Evolutionary conservation across 1,284 basidiomycete genomes (phyloP).

Genomic region (Sparassis latifolia): DNA sequence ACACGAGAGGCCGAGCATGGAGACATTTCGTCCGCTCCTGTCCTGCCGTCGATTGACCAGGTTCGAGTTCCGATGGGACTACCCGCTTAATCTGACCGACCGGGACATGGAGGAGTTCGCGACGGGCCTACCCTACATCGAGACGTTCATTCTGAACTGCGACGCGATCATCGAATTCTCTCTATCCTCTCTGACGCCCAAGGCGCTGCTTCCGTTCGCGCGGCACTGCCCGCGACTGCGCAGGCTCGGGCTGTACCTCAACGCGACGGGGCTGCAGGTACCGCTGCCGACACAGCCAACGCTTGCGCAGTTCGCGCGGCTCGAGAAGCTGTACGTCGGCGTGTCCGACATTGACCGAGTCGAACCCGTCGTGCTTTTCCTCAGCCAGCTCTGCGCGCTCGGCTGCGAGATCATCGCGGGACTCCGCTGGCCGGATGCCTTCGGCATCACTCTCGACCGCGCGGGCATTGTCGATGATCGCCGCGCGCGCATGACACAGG

Average conservation of each 20-base stretch:
- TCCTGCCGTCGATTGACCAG: slow-evolving; percentile 34
- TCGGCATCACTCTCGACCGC: slow-evolving; percentile 21
- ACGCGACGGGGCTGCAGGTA: slow-evolving; percentile 26
- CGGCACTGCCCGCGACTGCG: slow-evolving; percentile 42
- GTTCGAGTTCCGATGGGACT: slow-evolving; percentile 51
- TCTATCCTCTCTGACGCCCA: slow-evolving; percentile 34
- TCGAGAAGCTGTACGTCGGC: slow-evolving; percentile 42
- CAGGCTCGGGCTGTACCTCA: slow-evolving; percentile 47
- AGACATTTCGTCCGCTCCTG: slow-evolving; percentile 44
- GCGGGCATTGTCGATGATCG: slow-evolving; percentile 19
- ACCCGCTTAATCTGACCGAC: slow-evolving; percentile 41
- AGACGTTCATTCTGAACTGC: slow-evolving; percentile 42
- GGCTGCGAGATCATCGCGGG: slow-evolving; percentile 33
- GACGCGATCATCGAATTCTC: slow-evolving; percentile 38
- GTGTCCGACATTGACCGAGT: slow-evolving; percentile 38
- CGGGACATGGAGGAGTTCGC: slow-evolving; percentile 44
- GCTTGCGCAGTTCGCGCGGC: slow-evolving; percentile 28
- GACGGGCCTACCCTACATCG: slow-evolving; percentile 38
- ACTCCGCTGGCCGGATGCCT: slow-evolving; percentile 27
- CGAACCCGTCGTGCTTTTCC: slow-evolving; percentile 40
- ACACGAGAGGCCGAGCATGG: slow-evolving; percentile 33
- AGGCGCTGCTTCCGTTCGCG: slow-evolving; percentile 45
- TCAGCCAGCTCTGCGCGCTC: slow-evolving; percentile 42
- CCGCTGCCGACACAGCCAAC: slow-evolving; percentile 7
- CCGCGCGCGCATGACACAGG: slow-evolving; percentile 14